Base-by-base conservation (phyloP, 495 filamentous ascomycete genomes). In the Daldinia decipiens region DNA sequence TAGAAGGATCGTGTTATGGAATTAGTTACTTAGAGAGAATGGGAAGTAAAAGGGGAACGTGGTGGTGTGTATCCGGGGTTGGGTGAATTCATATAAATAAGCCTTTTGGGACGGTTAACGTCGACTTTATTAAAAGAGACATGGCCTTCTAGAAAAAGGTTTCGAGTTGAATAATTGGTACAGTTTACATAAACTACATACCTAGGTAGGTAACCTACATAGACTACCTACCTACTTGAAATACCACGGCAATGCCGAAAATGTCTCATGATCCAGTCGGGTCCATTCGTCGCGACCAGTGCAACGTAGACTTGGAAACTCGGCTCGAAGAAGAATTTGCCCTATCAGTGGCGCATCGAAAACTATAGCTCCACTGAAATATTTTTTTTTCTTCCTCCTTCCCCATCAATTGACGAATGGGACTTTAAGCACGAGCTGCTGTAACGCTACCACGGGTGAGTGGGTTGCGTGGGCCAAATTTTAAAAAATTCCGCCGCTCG, bases 231-330 rank as follows among this genome's bases (percentile, higher is more conserved):
- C 40, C 38, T 39, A n/a, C 39, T 40, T 40, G 39, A 40, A 59
- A 36, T 39, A 56, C 32, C 7, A 72, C 64, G 70, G 70, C 40
- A 31, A 59, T 63, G 52, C 65, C 70, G 65, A 68, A 71, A 64
- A 38, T 56, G 61, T 72, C 70, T 72, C 70, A 65, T 68, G 70
- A 72, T 72, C 56, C 38, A 47, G 53, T 43, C 36, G 64, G 64
- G 52, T 57, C 38, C 59, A 59, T 53, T 9, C 43, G 47, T 43
- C 45, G 64, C 59, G 57, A 51, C 38, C 59, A 59, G 40, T 9
- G 12, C 21, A 17, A 36, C 65, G 21, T 55, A 31, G 32, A 21
- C n/a, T 3, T 63, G 39, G 26, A 32, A 51, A 51, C 19, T 68
- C 54, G 67, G 59, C 54, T 9, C 5, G 59, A 56, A 61, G 57